phyloP scores from a whole-genome alignment of 2,329 filamentous ascomycete genomes.

The Clonostachys chloroleuca region DNA sequence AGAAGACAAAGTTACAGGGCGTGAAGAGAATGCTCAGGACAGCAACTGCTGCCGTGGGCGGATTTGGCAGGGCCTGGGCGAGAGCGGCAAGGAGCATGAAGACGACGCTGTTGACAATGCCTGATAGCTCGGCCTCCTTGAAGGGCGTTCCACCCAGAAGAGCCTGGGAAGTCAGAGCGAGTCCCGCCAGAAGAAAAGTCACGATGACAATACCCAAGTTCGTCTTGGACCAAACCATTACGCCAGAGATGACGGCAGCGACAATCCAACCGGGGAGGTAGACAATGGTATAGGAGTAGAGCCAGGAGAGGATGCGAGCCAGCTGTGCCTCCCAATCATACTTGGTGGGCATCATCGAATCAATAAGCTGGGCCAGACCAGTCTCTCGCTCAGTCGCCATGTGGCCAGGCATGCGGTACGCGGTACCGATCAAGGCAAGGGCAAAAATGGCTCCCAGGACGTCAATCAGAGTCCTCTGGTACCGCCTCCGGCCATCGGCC shows the following conservation, averaged over 20 bases:
- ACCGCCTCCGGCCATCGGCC: slow-evolving; percentile 60
- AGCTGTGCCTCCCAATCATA: slow-evolving; percentile 38
- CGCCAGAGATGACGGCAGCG: slow-evolving; percentile 29
- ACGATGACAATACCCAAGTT: slow-evolving; percentile 59
- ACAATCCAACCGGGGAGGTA: slow-evolving; percentile 41
- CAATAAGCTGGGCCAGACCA: slow-evolving; percentile 82
- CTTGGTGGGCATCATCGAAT: slow-evolving; percentile 68
- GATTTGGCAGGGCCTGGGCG: slow-evolving; percentile 64
- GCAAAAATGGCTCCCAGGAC: slow-evolving; percentile 77
- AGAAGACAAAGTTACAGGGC: slow-evolving; percentile 79
- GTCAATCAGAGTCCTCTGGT: slow-evolving; percentile 68
- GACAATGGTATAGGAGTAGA: slow-evolving; percentile 63
- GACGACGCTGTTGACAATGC: slow-evolving; percentile 67
- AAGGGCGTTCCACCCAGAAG: slow-evolving; percentile 76
- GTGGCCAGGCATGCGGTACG: slow-evolving; percentile 82
- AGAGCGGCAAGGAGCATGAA: slow-evolving; percentile 71
- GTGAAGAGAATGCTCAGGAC: slow-evolving; percentile 73
- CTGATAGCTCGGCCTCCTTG: slow-evolving; percentile 75
- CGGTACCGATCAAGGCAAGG: slow-evolving; percentile 73
- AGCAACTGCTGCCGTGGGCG: slow-evolving; percentile 55
- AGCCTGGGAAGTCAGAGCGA: slow-evolving; percentile 70
- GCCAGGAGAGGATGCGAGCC: slow-evolving; percentile 48
- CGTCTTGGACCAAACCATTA: slow-evolving; percentile 32
- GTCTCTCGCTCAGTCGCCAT: slow-evolving; percentile 81
- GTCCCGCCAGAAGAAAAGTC: slow-evolving; percentile 68